A percentile compares a stretch with the other conserved stretches of the same genome.
Conservation (phyloP, 1,284 basidiomycete species). For the Cutaneotrichosporon dermatis region DNA sequence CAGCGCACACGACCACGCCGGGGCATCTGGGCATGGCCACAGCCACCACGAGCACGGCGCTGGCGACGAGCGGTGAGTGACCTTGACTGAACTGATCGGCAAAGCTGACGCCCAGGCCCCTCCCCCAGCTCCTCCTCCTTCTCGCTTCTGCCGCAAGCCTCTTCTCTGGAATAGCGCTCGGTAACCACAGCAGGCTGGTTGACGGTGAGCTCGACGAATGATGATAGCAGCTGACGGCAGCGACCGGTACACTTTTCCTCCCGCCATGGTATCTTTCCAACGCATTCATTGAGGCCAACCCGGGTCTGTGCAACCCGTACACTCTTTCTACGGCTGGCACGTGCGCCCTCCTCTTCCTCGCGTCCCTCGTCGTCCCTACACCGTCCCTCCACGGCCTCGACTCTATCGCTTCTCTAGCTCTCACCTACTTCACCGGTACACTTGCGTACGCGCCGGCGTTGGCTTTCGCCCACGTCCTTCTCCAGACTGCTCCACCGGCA, state of each 20-base stretch:
- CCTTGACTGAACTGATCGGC: conserved; percentile 11
- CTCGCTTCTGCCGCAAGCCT: conserved; percentile 50
- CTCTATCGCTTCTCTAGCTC: conserved; percentile 65
- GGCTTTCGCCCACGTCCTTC: conserved; percentile 71
- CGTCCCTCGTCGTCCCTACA: conserved; percentile 50
- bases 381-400: conserved; percentile 61
- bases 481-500: conserved; percentile 73
- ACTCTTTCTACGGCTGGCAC: conserved; percentile 47
- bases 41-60: conserved; percentile 14
- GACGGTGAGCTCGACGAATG: conserved; percentile 54
- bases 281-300: conserved; percentile 19
- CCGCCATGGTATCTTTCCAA: conserved; percentile 24
- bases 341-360: conserved; percentile 47
- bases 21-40: conserved; percentile 41
- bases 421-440: conserved; percentile 70
- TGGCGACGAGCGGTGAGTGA: conserved; percentile 15
- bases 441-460: conserved; percentile 74
- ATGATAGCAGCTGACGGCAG: not conserved
- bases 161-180: conserved; percentile 56
- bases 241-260: conserved; percentile 30
- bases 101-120: conserved; percentile 20
- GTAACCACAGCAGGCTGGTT: conserved; percentile 65
- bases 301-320: conserved; percentile 51
- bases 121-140: conserved; percentile 60
- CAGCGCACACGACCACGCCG: conserved; percentile 48